Base-by-base conservation (phyloP, 306 rosid species). In the Comarum palustre region DNA sequence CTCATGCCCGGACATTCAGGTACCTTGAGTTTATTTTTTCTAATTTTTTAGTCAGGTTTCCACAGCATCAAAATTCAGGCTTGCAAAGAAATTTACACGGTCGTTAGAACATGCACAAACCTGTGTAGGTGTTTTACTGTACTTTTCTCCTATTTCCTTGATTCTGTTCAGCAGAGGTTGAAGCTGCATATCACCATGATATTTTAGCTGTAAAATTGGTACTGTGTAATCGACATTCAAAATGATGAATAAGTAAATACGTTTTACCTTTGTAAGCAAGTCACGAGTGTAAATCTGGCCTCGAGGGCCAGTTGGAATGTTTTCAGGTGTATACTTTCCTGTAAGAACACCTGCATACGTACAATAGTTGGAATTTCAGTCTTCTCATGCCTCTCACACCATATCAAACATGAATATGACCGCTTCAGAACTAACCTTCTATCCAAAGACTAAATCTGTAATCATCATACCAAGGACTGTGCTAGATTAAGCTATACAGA, bases 221-320 rank as follows among this genome's bases (percentile, higher is more conserved):
- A n/a, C 69, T 11, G 45, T 27, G 50, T 51, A 84, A 57, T 25
- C 8, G 57, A 43, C 73, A 17, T 61, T 69, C 19, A 73, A 57
- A 52, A 34, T 45, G 36, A 36, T 61, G 22, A 54, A 68, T 17
- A 61, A 59, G 22, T 17, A 17, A 15, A 32, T 41, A 61, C 58
- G 36, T 22, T 50, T 32, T 79, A 89, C 99, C 84, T 47, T 89
- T 12, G 82, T 82, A 50, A 94, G 79, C 69, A 86, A 89, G 12
- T 91, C 91, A 2, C 89, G 90, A 60, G 96, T 91, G 77, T 89
- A 94, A 68, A 94, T 89, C 79, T 77, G 76, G 5, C 95, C 68
- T 73, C 95, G 87, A 68, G 98, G 98, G 48, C 98, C 96, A 6
- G 75, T 73, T 55, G 98, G 98, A 17, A 92, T 92, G 63, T 89